A percentile compares a stretch with the other conserved stretches of the same genome.
Conservation (phyloP, 176 grass and related monocot species). For the Triticum turgidum region DNA sequence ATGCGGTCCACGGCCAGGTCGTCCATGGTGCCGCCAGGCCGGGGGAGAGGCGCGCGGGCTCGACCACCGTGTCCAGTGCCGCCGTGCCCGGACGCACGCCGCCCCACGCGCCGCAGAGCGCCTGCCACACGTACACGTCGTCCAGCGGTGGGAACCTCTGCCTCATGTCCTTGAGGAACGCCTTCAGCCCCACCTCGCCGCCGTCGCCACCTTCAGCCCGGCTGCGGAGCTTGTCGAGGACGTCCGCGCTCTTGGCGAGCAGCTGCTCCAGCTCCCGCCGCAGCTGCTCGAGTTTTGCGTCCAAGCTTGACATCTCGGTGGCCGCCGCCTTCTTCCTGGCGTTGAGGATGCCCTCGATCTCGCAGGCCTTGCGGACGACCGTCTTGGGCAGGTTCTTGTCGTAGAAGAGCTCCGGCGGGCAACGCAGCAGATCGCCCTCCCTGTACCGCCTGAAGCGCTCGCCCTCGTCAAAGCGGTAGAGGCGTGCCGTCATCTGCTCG, state of each 20-base stretch:
- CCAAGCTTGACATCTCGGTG: background rate
- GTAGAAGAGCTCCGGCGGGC: constrained; percentile 16
- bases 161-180: constrained; percentile 62
- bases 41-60: background rate
- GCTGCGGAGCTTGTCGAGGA: background rate
- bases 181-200: constrained; percentile 35
- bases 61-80: constrained; percentile 3
- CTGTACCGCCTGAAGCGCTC: no score
- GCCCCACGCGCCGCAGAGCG: no score
- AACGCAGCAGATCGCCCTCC: no score
- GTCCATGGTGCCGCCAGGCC: no score
- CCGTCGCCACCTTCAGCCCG: no score
- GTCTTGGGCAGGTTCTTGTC: constrained; percentile 1
- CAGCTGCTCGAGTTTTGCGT: background rate
- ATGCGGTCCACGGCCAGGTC: no score
- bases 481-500: no score
- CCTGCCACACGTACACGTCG: no score
- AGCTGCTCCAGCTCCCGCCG: constrained; percentile 10
- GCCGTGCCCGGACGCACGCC: constrained; percentile 4
- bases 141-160: no score
- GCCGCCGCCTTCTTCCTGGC: constrained; percentile 25
- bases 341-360: constrained; percentile 27
- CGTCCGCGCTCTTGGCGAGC: background rate
- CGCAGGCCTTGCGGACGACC: constrained; percentile 22
- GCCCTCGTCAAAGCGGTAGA: no score